Base-by-base conservation (phyloP, 192 early-diverging fungal genomes). In the Rhizophagus clarus region DNA sequence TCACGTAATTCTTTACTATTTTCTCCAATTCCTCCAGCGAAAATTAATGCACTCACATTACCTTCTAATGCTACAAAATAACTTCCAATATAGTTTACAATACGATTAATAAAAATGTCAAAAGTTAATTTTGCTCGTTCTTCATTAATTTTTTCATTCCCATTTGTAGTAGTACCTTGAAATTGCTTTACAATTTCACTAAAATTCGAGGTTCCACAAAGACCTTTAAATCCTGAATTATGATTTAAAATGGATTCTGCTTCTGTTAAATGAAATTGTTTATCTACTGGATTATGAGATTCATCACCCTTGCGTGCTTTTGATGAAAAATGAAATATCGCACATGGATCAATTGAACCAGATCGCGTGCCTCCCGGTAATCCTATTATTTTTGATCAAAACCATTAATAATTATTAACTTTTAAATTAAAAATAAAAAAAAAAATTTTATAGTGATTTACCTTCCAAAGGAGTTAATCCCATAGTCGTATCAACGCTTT, bases 21-120 rank as follows among this genome's bases (percentile, higher is more conserved):
- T 40, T 87, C 86, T 6, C 86, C 86, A 56, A 87, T 85, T 22
- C 86, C 86, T n/a, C 86, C 86, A 1, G 84, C 83, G 62, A 87
- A 87, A 0, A 87, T 47, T 61, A 87, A 72, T 12, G 79, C 82
- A 47, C 83, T 79, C 0, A 74, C 77, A 31, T 67, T 67, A 8
- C 83, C 83, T 73, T 74, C 61, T 22, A 85, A 47, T 40, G 77
- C 80, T 22, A 84, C 76, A 62, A 77, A 74, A 68, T 87, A 87
- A 4, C 79, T 56, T 17, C 86, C 86, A 61, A 87, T 76, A 61
- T 84, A 87, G 31, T 85, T 85, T 62, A 79, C 74, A 20, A 87
- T 79, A 2, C 86, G 85, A 60, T 87, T 80, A 37, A 83, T 81
- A 62, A 85, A 85, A 32, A 87, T 73, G 14, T 86, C 82, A 40